Evolutionary conservation across 129 eudicot genomes (phyloP).

Genomic region (Chrysanthemum lavandulifolium): DNA sequence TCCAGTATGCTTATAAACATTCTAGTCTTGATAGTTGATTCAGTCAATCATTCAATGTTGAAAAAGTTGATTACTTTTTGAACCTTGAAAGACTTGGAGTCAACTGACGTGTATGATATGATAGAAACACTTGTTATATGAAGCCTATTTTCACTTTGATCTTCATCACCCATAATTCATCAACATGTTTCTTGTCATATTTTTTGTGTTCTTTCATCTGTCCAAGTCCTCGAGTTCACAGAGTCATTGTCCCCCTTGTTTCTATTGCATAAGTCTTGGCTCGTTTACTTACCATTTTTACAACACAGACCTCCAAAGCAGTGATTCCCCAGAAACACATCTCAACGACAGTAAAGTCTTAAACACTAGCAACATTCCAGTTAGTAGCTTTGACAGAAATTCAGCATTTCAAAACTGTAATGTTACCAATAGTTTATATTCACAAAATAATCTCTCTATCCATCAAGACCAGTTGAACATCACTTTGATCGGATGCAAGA

Average conservation of each 20-base stretch:
- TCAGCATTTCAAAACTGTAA: not conserved
- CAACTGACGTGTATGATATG: constrained; percentile 19
- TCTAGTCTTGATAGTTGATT: not conserved
- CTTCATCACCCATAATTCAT: not conserved
- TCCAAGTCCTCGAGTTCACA: not conserved
- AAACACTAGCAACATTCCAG: not conserved
- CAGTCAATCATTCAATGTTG: not conserved
- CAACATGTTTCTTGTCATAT: constrained; percentile 1
- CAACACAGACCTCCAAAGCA: not conserved
- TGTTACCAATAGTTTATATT: not conserved
- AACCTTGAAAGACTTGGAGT: not conserved
- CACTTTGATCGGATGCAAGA: not conserved
- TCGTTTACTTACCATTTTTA: not conserved
- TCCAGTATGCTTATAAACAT: too few relatives aligned
- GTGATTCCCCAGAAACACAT: not conserved
- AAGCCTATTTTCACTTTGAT: constrained; percentile 1
- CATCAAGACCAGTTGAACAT: not conserved
- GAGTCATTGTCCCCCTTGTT: not conserved
- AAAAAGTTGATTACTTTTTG: not conserved
- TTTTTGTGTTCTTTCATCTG: not conserved
- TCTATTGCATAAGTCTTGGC: not conserved
- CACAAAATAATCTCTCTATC: not conserved
- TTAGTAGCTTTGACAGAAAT: not conserved
- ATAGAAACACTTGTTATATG: not conserved
- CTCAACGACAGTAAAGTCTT: not conserved